Conservation (phyloP, 2,329 filamentous ascomycete genomes). For the Diaporthe velutina region DNA sequence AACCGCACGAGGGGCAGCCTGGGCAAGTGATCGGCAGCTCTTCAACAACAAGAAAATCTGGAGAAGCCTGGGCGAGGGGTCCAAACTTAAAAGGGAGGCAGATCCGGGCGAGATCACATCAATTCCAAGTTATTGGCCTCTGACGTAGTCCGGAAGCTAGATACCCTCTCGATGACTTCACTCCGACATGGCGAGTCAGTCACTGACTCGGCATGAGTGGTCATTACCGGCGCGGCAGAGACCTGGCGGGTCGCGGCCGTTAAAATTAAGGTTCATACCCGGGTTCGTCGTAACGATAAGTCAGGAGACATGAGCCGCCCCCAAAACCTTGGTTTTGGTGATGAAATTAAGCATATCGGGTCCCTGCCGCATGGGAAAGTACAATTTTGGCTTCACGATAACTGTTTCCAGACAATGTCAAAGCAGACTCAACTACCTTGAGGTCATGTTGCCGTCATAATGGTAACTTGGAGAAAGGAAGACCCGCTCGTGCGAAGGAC, state of each 20-base stretch:
- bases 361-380: not conserved
- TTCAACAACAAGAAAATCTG: not conserved
- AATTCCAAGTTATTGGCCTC: conserved; percentile 10
- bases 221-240: not conserved
- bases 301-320: conserved; percentile 1
- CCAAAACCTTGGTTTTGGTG: not conserved
- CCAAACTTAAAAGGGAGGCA: conserved; percentile 20
- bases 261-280: conserved; percentile 2
- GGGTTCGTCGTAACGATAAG: not conserved
- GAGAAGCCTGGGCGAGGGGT: not conserved
- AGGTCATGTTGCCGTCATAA: not conserved
- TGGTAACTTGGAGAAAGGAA: not conserved
- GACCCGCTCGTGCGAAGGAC: not conserved
- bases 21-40: conserved; percentile 9
- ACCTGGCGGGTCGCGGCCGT: not conserved
- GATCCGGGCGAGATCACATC: conserved; percentile 1
- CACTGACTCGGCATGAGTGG: conserved; percentile 3
- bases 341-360: not conserved
- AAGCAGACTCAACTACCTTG: not conserved
- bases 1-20: not conserved
- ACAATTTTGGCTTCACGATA: conserved; percentile 1
- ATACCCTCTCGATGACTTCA: conserved; percentile 10
- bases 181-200: conserved; percentile 5
- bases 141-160: conserved; percentile 21
- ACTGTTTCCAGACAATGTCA: not conserved